Percentiles rank a stretch among this genome's conserved stretches.
Conservation (phyloP, 225 moss, liverwort and hornwort species). For the Bryum argenteum region DNA sequence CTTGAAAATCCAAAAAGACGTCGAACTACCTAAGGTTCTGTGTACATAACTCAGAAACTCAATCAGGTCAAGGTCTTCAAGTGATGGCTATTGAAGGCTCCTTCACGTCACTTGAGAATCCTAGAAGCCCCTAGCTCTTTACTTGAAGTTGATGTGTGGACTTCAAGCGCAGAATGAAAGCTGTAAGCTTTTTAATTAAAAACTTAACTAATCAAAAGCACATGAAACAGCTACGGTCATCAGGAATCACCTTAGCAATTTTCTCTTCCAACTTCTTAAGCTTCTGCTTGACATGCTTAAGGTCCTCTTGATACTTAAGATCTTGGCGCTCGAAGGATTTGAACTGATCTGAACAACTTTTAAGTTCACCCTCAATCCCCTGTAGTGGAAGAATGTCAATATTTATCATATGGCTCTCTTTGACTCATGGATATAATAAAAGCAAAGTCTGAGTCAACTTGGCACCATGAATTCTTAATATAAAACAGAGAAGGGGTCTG, state of each 20-base stretch:
- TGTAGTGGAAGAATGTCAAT: constrained; percentile 30
- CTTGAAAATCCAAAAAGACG: constrained; percentile 8
- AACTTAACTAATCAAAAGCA: constrained; percentile 9
- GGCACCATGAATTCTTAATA: constrained; percentile 1
- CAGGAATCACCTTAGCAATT: constrained; percentile 67
- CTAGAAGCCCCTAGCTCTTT: constrained; percentile 10
- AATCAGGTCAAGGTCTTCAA: constrained; percentile 4
- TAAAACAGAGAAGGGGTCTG: neutral
- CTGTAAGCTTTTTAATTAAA: neutral
- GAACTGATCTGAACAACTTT: constrained; percentile 81
- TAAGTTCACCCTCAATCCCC: constrained; percentile 85
- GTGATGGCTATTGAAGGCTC: neutral
- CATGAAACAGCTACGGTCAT: constrained; percentile 21
- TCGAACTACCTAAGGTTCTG: constrained; percentile 8
- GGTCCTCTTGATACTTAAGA: constrained; percentile 94
- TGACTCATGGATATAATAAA: constrained; percentile 10
- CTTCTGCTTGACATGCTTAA: constrained; percentile 92
- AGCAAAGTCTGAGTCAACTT: constrained; percentile 13
- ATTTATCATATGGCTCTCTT: constrained; percentile 24
- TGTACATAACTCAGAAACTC: neutral
- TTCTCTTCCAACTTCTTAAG: constrained; percentile 93
- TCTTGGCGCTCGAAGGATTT: constrained; percentile 91
- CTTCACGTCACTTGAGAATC: constrained; percentile 14
- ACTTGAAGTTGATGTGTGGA: constrained; percentile 1
- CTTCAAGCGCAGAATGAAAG: neutral